A percentile compares a stretch with the other conserved stretches of the same genome.
These are phyloP conservation scores for Firmiana major DNA, from an alignment of 345 rosid species.

Conservation along the genomic window DNA sequence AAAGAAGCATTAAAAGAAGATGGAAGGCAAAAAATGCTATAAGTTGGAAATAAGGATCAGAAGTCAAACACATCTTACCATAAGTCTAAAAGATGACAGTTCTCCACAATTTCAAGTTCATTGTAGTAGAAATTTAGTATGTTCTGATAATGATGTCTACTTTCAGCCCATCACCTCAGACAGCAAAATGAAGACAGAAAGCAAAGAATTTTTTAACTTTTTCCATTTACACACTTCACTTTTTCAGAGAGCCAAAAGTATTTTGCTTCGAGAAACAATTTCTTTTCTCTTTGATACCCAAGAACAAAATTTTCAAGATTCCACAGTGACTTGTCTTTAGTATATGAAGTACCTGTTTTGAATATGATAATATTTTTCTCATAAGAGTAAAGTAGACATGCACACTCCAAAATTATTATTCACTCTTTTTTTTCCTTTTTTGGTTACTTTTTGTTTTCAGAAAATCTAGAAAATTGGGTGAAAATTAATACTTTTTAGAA, in stretches of 20 bases:
- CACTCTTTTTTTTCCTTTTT: background rate
- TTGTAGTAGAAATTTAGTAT: background rate
- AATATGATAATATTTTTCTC: background rate
- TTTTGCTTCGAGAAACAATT: background rate
- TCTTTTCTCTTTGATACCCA: background rate
- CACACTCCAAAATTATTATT: background rate
- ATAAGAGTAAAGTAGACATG: background rate
- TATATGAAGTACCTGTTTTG: background rate
- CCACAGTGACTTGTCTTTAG: background rate
- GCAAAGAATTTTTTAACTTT: background rate
- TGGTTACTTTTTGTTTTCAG: background rate
- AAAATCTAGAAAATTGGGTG: background rate
- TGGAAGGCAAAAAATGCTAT: background rate
- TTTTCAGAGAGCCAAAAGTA: background rate
- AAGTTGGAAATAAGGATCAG: constrained; percentile 3
- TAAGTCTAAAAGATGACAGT: background rate
- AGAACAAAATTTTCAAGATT: background rate
- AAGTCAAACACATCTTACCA: background rate
- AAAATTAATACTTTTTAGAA: background rate
- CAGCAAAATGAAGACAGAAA: background rate
- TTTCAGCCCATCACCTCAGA: background rate
- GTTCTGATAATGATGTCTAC: background rate
- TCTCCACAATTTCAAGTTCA: background rate
- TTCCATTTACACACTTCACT: background rate
- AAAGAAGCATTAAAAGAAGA: background rate